These are phyloP conservation scores for Trypethelium eluteriae DNA, from an alignment of 495 filamentous ascomycete species.

Conservation along the genomic window DNA sequence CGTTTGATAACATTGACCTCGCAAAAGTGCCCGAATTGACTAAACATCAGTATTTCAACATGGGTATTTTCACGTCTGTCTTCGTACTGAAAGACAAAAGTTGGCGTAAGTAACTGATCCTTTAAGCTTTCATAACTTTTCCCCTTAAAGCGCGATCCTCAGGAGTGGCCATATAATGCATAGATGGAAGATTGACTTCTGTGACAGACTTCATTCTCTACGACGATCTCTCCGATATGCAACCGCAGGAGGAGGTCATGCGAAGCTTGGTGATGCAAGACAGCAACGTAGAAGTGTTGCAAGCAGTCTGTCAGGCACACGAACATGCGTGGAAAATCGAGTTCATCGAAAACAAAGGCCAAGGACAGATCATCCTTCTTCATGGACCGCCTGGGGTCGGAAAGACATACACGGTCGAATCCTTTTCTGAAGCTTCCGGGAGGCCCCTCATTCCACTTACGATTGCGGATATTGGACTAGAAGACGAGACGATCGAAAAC, in stretches of 20 bases:
- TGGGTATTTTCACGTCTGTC: background rate
- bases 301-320: background rate
- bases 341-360: slow-evolving; percentile 3
- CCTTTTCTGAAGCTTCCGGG: background rate
- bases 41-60: background rate
- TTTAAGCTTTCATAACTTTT: background rate
- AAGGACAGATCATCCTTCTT: slow-evolving; percentile 1
- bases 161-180: background rate
- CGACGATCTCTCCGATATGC: background rate
- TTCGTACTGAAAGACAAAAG: background rate
- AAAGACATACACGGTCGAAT: slow-evolving; percentile 1
- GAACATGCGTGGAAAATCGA: slow-evolving; percentile 1
- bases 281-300: background rate
- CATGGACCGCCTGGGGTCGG: slow-evolving; percentile 2
- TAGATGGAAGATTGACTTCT: background rate
- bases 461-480: slow-evolving; percentile 1
- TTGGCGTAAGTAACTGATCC: background rate
- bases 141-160: too few species aligned
- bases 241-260: background rate
- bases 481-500: background rate
- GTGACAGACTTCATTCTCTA: background rate
- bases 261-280: background rate
- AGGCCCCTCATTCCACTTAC: background rate
- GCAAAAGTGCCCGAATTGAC: background rate
- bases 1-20: background rate